phyloP scores from a whole-genome alignment of 1,284 basidiomycete genomes.

The Cryptococcus sp. region DNA sequence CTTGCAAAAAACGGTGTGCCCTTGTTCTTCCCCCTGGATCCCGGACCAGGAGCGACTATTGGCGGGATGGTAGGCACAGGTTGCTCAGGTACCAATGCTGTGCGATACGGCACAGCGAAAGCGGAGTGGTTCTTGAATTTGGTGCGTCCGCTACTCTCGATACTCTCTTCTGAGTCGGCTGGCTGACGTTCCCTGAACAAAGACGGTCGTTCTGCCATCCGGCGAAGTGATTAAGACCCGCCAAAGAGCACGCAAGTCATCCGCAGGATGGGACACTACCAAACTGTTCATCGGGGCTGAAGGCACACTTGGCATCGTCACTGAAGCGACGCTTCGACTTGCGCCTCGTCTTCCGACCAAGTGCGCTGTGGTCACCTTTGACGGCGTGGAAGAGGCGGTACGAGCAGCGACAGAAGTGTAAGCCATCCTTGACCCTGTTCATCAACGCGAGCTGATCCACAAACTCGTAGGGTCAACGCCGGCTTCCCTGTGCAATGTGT shows the following conservation, averaged over 20 bases:
- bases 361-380: slow-evolving; percentile 57
- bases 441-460: background rate
- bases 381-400: slow-evolving; percentile 59
- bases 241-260: slow-evolving; percentile 77
- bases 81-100: slow-evolving; percentile 70
- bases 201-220: slow-evolving; percentile 85
- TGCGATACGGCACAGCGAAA: slow-evolving; percentile 82
- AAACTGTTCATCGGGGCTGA: slow-evolving; percentile 94
- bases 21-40: slow-evolving; percentile 89
- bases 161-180: background rate
- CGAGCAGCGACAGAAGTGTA: slow-evolving; percentile 62
- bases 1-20: slow-evolving; percentile 70
- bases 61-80: slow-evolving; percentile 90
- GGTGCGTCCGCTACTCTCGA: slow-evolving; percentile 53
- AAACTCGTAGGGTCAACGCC: slow-evolving; percentile 59
- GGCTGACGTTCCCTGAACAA: background rate
- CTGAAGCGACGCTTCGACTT: slow-evolving; percentile 82
- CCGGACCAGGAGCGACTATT: slow-evolving; percentile 69
- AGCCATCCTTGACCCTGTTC: slow-evolving; percentile 12
- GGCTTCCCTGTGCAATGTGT: slow-evolving; percentile 65
- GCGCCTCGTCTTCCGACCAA: slow-evolving; percentile 75
- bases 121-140: slow-evolving; percentile 81
- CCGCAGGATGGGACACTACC: slow-evolving; percentile 86
- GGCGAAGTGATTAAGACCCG: slow-evolving; percentile 94
- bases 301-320: slow-evolving; percentile 89